Base-by-base conservation (phyloP, 805 yeast species). In the Candida endomychidarum region DNA sequence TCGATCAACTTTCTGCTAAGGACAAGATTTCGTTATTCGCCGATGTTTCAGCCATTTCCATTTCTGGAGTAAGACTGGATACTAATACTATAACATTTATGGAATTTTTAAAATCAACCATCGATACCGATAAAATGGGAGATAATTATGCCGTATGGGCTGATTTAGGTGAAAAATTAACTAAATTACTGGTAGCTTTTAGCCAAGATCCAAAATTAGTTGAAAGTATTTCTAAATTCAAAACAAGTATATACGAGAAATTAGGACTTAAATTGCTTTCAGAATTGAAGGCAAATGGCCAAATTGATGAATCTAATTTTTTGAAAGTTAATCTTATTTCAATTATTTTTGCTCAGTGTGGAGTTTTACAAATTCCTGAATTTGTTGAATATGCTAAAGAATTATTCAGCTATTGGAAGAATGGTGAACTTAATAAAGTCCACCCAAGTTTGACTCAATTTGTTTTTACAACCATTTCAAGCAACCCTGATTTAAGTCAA, bases 1-100 rank as follows among this genome's bases (percentile, higher is more conserved):
- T 76, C 27, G 54, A 53, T 12, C 42, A 56, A 18, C 54, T 78
- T 21, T 58, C 75, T 3, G 54, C 74, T 3, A 68, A 65, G 39
- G 82, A 78, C 48, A 72, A 70, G 46, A 72, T 79, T 42, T 81
- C 80, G 1, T 56, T 79, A 21, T 58, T 79, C 39, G 78, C 81
- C 1, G 85, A 79, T 53, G 54, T 70, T 2, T 62, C 71, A 1
- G 63, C 80, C 1, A 68, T 72, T 22, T 74, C 80, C 2, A 65
- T 67, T 38, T 64, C 80, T 1, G 80, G 80, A 5, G 46, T 59
- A 16, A 53, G 60, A 16, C 35, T 45, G 8, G 29, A 36, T 10
- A 53, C 61, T 2, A 43, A 57, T 16, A 70, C 78, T 1, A 53
- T 70, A 7, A 63, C 74, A 8, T 67, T 77, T 31, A 64, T 79